phyloP scores from a whole-genome alignment of 1,284 basidiomycete genomes.

The Ceratobasidium sp. region DNA sequence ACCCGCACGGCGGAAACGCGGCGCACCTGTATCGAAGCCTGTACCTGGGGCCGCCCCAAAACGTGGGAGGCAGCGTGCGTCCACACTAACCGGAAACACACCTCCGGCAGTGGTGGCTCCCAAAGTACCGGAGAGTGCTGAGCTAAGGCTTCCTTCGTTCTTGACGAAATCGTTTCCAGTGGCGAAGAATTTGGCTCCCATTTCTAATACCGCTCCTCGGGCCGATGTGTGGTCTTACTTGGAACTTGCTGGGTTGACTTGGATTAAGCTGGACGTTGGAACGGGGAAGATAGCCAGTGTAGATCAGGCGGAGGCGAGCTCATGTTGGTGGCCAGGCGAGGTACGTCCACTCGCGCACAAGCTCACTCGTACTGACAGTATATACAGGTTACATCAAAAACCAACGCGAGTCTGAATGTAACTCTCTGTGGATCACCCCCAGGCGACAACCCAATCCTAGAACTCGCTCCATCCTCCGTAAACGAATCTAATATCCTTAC shows the following conservation, averaged over 20 bases:
- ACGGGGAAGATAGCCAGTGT: not conserved
- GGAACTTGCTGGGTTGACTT: conserved; percentile 17
- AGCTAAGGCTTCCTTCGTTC: conserved; percentile 23
- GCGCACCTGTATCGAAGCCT: conserved; percentile 7
- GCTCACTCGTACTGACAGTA: not conserved
- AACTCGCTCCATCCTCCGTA: conserved; percentile 8
- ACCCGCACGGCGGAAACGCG: conserved; percentile 26
- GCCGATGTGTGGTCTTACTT: conserved; percentile 26
- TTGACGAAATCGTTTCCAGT: conserved; percentile 16
- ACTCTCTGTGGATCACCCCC: conserved; percentile 9
- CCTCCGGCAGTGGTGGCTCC: not conserved
- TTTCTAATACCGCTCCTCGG: not conserved
- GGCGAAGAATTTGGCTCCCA: not conserved
- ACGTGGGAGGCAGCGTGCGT: not conserved
- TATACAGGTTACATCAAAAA: conserved; percentile 24
- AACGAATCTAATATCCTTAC: conserved; percentile 42
- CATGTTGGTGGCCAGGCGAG: conserved; percentile 41
- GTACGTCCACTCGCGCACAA: conserved; percentile 4
- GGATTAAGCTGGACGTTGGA: conserved; percentile 17
- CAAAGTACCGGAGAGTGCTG: not conserved
- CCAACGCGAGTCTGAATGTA: conserved; percentile 9
- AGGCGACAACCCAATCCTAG: not conserved
- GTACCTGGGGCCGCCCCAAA: not conserved
- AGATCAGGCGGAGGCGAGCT: conserved; percentile 4
- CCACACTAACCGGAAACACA: not conserved